Conservation (phyloP, 495 filamentous ascomycete genomes). For the Hypoxylon intermedium region DNA sequence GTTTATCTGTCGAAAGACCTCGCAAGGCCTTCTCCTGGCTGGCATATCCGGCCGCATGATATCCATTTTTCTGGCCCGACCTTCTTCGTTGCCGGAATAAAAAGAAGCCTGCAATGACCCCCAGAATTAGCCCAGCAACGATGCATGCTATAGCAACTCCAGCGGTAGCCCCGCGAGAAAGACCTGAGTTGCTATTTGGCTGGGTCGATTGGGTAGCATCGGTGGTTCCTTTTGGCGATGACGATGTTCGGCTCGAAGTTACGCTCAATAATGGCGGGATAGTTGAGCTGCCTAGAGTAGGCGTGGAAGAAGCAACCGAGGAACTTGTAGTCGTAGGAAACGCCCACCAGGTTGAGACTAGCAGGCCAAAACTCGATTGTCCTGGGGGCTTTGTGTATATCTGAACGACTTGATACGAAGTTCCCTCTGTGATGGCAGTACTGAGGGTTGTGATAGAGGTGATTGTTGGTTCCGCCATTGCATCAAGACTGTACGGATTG, state of each 20-base stretch:
- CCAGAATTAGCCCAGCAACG: slow-evolving; percentile 39
- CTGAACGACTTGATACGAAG: slow-evolving; percentile 13
- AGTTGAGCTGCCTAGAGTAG: not conserved
- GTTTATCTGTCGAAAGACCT: slow-evolving; percentile 10
- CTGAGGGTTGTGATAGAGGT: not conserved
- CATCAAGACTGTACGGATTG: too few species aligned
- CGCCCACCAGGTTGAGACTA: slow-evolving; percentile 7
- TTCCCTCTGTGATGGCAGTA: slow-evolving; percentile 1
- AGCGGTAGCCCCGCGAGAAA: slow-evolving; percentile 30
- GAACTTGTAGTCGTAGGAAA: not conserved
- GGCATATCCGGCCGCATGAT: slow-evolving; percentile 14
- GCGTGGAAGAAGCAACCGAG: slow-evolving; percentile 7
- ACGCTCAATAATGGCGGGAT: not conserved
- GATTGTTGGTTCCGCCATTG: too few species aligned
- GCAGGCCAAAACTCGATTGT: not conserved
- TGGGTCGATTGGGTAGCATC: not conserved
- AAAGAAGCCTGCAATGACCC: slow-evolving; percentile 23
- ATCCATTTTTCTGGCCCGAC: not conserved
- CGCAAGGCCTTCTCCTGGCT: slow-evolving; percentile 24
- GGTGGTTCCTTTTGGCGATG: not conserved
- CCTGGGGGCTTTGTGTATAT: slow-evolving; percentile 12
- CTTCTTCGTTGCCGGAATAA: slow-evolving; percentile 22
- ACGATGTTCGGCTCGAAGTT: not conserved
- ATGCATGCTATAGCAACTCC: slow-evolving; percentile 42
- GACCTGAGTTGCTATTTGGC: not conserved